Evolutionary conservation across 2,329 filamentous ascomycete genomes (phyloP).

Genomic region (Paecilomyces fulvus): DNA sequence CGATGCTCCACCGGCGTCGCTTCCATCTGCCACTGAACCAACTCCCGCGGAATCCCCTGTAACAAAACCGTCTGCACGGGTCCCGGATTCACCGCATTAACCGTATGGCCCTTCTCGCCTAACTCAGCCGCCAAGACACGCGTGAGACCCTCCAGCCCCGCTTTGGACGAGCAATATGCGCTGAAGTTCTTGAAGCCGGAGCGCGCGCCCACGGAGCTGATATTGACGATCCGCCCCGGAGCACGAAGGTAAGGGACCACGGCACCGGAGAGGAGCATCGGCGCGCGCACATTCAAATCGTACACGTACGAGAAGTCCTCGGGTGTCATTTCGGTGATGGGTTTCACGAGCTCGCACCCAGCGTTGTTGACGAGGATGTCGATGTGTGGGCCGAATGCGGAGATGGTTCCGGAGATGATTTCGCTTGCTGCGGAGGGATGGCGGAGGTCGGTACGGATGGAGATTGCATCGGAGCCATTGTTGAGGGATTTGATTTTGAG

Average conservation of each 20-base stretch:
- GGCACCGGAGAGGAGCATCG: slow-evolving; percentile 46
- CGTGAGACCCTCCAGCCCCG: slow-evolving; percentile 53
- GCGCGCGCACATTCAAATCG: slow-evolving; percentile 49
- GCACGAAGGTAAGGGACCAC: slow-evolving; percentile 43
- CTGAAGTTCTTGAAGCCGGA: slow-evolving; percentile 38
- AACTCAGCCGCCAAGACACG: slow-evolving; percentile 52
- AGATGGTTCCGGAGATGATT: slow-evolving; percentile 10
- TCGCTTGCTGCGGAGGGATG: slow-evolving; percentile 3
- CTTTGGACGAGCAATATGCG: slow-evolving; percentile 51
- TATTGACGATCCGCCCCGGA: slow-evolving; percentile 50
- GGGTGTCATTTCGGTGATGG: slow-evolving; percentile 35
- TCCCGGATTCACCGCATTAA: slow-evolving; percentile 53
- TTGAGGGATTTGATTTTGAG: slow-evolving; percentile 24
- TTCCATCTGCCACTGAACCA: slow-evolving; percentile 43
- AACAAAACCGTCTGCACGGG: slow-evolving; percentile 53
- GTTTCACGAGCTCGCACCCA: slow-evolving; percentile 26
- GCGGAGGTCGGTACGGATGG: slow-evolving; percentile 34
- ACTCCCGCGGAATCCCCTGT: slow-evolving; percentile 41
- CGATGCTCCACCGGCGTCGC: slow-evolving; percentile 45
- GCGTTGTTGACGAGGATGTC: slow-evolving; percentile 32
- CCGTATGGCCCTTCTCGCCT: slow-evolving; percentile 48
- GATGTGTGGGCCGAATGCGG: slow-evolving; percentile 13
- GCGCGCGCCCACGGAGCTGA: slow-evolving; percentile 46
- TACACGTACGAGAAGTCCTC: slow-evolving; percentile 49
- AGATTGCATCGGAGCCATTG: slow-evolving; percentile 28